Evolutionary conservation across 148 eudicot species (phyloP).

Genomic region (Amaranthus cruentus): DNA sequence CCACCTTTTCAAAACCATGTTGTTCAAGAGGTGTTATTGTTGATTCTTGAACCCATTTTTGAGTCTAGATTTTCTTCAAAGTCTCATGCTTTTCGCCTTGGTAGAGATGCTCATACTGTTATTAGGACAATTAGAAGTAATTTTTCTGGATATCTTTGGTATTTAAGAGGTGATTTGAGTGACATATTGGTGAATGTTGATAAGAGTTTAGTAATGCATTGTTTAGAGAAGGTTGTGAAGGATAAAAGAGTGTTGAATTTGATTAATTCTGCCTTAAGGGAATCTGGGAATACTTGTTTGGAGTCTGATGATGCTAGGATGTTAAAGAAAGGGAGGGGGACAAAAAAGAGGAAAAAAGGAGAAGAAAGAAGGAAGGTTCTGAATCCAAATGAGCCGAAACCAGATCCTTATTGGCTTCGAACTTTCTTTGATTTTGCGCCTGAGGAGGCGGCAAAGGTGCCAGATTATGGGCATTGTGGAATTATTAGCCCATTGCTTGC

Average conservation of each 20-base stretch:
- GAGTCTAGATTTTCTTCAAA: slow-evolving; percentile 72
- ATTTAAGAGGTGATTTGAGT: slow-evolving; percentile 69
- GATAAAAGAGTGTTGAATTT: slow-evolving; percentile 68
- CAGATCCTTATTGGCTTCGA: slow-evolving; percentile 92
- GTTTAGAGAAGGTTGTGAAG: slow-evolving; percentile 56
- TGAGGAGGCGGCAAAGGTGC: slow-evolving; percentile 75
- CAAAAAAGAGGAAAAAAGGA: slow-evolving; percentile 42
- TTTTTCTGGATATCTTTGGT: slow-evolving; percentile 90
- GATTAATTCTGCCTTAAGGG: slow-evolving; percentile 45
- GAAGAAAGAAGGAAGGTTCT: slow-evolving; percentile 52
- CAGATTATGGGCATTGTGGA: slow-evolving; percentile 76
- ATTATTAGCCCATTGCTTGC: slow-evolving; percentile 83
- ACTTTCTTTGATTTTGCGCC: slow-evolving; percentile 80
- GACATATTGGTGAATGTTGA: slow-evolving; percentile 44
- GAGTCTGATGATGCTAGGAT: slow-evolving; percentile 21
- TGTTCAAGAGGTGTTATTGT: slow-evolving; percentile 72
- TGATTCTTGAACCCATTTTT: slow-evolving; percentile 82
- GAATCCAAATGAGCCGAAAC: slow-evolving; percentile 79
- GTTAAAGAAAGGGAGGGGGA: slow-evolving; percentile 23
- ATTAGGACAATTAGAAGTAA: slow-evolving; percentile 83
- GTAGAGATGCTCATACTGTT: slow-evolving; percentile 78
- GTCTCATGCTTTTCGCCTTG: slow-evolving; percentile 83
- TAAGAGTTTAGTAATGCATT: slow-evolving; percentile 41
- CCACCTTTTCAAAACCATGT: slow-evolving; percentile 70
- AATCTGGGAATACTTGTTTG: neutral